These are phyloP conservation scores for Paramyrothecium sp. DNA, from an alignment of 2,329 filamentous ascomycete species.

Conservation along the genomic window DNA sequence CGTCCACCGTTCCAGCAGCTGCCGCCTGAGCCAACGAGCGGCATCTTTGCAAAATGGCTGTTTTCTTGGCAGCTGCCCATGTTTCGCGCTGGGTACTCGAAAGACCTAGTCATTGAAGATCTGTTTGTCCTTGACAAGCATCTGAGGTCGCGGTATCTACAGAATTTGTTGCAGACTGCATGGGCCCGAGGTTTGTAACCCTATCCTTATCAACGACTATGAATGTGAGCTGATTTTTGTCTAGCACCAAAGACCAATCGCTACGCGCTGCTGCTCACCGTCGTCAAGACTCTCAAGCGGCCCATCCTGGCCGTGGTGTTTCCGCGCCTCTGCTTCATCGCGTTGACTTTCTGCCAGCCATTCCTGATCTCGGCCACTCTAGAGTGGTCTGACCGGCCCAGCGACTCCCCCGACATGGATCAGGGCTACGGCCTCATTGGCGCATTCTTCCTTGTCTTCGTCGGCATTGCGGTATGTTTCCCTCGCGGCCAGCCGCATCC, in stretches of 20 bases:
- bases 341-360: conserved; percentile 18
- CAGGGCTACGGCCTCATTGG: conserved; percentile 14
- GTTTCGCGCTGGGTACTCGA: conserved; percentile 4
- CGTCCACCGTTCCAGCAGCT: not conserved
- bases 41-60: conserved; percentile 4
- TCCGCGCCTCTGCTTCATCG: conserved; percentile 12
- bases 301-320: conserved; percentile 5
- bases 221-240: not conserved
- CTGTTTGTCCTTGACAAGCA: conserved; percentile 8
- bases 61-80: conserved; percentile 8
- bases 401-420: not conserved
- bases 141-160: conserved; percentile 4
- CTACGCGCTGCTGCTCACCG: conserved; percentile 2
- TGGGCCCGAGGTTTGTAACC: not conserved
- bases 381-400: not conserved
- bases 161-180: not conserved
- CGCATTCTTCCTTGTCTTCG: conserved; percentile 13
- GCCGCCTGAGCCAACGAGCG: conserved; percentile 6
- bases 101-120: conserved; percentile 4
- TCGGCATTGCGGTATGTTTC: conserved; percentile 11
- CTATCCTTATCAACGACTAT: not conserved
- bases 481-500: not conserved
- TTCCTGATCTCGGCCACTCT: conserved; percentile 13
- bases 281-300: conserved; percentile 1
- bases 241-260: not conserved